Base-by-base conservation (phyloP, 1,139 yeast genomes). In the Candida glucosophila region DNA sequence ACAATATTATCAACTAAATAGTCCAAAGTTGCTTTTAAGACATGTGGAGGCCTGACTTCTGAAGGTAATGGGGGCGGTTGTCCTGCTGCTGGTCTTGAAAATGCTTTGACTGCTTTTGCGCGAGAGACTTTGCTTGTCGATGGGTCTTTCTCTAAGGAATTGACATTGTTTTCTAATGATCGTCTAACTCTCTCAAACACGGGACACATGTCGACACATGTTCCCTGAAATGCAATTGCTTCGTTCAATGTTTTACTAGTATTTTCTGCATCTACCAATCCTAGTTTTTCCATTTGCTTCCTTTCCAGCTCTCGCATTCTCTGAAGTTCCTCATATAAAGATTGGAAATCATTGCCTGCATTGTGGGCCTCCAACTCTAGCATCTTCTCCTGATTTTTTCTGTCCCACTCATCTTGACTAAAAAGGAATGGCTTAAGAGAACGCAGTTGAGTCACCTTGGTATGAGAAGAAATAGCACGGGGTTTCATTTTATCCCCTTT, bases 51-150 rank as follows among this genome's bases (percentile, higher is more conserved):
- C 36, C 99, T 66, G 2, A 92, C 99, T 49, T 92, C 98, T 0
- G 96, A 85, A 0, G 98, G 99, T 30, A 92, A 58, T 4, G 97
- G 95, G 4, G 97, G 97, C 1, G 96, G 95, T 40, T 92, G 96
- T 7, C 98, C 98, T 1, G 98, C 97, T 7, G 95, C 95, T 0
- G 99, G 97, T 39, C 99, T 64, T 17, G 95, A 82, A 48, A 90
- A 92, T 2, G 95, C 95, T 52, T 92, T 92, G 5, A 92, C 73
- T 0, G 97, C 96, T 24, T 65, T 62, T 2, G 49, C 47, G 22
- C 71, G 52, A 1, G 88, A 67, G 3, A 86, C 81, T 34, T 59
- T 66, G n/a, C 77, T 77, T 1, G 81, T 70, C 1, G 24, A 34
- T 1, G 76, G 70, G 38, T 79, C 88, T 37, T 67, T 77, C 53